Evolutionary conservation across 306 rosid species (phyloP).

Genomic region (Cicer pinnatifidum): DNA sequence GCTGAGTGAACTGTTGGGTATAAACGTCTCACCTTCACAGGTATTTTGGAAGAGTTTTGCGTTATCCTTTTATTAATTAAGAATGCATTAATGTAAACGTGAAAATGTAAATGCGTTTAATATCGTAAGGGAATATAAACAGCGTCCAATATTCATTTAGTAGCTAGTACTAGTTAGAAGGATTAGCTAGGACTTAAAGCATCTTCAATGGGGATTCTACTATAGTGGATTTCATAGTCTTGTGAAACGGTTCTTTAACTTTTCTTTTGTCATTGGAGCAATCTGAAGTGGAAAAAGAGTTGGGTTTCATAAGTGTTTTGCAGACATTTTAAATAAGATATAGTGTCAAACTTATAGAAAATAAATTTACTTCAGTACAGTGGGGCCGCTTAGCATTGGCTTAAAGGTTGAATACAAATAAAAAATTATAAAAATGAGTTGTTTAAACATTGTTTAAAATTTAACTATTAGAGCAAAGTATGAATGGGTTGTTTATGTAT

Average conservation of each 20-base stretch:
- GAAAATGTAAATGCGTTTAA: neutral
- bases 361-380: too few relatives aligned
- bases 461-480: neutral
- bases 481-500: neutral
- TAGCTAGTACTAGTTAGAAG: neutral
- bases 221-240: too few relatives aligned
- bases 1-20: conserved; percentile 69
- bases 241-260: too few relatives aligned
- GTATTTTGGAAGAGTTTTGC: conserved; percentile 41
- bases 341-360: too few relatives aligned
- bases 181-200: neutral
- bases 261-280: too few relatives aligned
- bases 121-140: neutral
- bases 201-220: too few relatives aligned
- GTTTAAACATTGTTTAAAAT: neutral
- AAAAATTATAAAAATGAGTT: neutral
- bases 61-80: neutral
- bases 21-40: conserved; percentile 75
- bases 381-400: too few relatives aligned
- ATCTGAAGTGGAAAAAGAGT: too few relatives aligned
- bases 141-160: neutral
- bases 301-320: too few relatives aligned
- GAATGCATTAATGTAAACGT: neutral
- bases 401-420: too few relatives aligned
- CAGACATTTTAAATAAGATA: too few relatives aligned